Evolutionary conservation across 352 stramenopile species (phyloP).

Genomic region (Blastocystis sp.): DNA sequence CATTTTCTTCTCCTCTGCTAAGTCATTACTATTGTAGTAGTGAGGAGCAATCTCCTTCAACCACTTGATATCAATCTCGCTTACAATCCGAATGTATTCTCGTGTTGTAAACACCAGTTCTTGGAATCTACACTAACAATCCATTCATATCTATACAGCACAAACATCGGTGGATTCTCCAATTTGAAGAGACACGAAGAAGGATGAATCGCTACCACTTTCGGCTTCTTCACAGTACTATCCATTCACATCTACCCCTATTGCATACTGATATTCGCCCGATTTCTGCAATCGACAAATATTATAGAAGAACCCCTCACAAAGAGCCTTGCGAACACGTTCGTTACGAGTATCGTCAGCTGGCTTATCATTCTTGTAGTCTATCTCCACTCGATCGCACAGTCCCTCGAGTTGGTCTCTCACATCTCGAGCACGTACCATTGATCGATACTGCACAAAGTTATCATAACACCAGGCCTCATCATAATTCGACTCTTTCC

Average conservation of each 20-base stretch:
- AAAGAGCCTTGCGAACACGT: slow-evolving; percentile 87
- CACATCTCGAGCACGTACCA: slow-evolving; percentile 94
- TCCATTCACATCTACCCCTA: neutral
- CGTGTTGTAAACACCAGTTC: slow-evolving; percentile 97
- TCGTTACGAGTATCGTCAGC: slow-evolving; percentile 78
- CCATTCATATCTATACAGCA: neutral
- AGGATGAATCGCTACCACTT: slow-evolving; percentile 95
- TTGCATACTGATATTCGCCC: slow-evolving; percentile 83
- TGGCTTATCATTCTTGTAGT: slow-evolving; percentile 63
- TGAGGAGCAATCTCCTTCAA: slow-evolving; percentile 95
- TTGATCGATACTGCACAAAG: slow-evolving; percentile 88
- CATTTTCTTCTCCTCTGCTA: slow-evolving; percentile 94
- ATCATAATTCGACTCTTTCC: slow-evolving; percentile 91
- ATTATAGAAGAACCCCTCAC: slow-evolving; percentile 98
- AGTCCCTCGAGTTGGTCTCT: slow-evolving; percentile 93
- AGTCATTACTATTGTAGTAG: slow-evolving; percentile 94
- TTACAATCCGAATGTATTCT: slow-evolving; percentile 94
- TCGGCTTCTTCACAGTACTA: slow-evolving; percentile 88
- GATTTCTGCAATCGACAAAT: slow-evolving; percentile 86
- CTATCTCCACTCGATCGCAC: slow-evolving; percentile 94
- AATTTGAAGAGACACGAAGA: slow-evolving; percentile 82
- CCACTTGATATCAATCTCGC: slow-evolving; percentile 92
- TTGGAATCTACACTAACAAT: slow-evolving; percentile 76
- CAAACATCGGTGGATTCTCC: slow-evolving; percentile 37
- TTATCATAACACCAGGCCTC: slow-evolving; percentile 89